Evolutionary conservation across 2,329 filamentous ascomycete species (phyloP).

Genomic region (Seiridium cupressi): DNA sequence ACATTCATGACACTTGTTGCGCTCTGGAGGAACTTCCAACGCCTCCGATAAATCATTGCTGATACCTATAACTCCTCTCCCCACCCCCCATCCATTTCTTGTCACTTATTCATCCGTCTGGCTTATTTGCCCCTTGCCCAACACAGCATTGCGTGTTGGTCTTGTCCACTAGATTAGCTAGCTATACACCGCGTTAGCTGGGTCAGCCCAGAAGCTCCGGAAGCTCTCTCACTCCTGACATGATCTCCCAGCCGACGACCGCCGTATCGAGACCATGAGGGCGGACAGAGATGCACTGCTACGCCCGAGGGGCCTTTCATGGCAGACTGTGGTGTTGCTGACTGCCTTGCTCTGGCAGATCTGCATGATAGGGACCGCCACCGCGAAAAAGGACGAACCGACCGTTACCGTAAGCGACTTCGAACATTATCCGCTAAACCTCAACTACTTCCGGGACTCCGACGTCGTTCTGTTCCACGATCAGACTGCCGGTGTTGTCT

Average conservation of each 20-base stretch:
- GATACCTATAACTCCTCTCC: background rate
- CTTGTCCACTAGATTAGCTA: background rate
- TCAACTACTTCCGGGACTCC: constrained; percentile 91
- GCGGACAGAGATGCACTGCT: constrained; percentile 43
- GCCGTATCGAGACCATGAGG: constrained; percentile 45
- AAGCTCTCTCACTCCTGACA: constrained; percentile 26
- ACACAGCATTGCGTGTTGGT: background rate
- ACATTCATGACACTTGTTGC: constrained; percentile 9
- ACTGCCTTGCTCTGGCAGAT: constrained; percentile 15
- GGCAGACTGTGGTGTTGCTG: constrained; percentile 12
- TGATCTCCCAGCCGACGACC: constrained; percentile 39
- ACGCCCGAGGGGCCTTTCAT: constrained; percentile 26
- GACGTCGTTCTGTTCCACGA: constrained; percentile 79
- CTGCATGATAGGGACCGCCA: constrained; percentile 33
- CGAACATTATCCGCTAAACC: constrained; percentile 61
- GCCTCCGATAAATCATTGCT: background rate
- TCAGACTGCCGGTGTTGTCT: constrained; percentile 60
- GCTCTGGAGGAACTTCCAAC: background rate
- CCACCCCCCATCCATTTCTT: background rate
- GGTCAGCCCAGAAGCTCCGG: constrained; percentile 2
- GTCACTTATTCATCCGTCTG: background rate
- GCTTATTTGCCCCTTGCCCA: background rate
- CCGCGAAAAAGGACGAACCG: constrained; percentile 61
- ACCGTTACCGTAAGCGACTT: constrained; percentile 65
- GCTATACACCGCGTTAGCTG: constrained; percentile 9